These are phyloP conservation scores for Podospora anserina DNA, from an alignment of 495 filamentous ascomycete species.

Conservation along the genomic window DNA sequence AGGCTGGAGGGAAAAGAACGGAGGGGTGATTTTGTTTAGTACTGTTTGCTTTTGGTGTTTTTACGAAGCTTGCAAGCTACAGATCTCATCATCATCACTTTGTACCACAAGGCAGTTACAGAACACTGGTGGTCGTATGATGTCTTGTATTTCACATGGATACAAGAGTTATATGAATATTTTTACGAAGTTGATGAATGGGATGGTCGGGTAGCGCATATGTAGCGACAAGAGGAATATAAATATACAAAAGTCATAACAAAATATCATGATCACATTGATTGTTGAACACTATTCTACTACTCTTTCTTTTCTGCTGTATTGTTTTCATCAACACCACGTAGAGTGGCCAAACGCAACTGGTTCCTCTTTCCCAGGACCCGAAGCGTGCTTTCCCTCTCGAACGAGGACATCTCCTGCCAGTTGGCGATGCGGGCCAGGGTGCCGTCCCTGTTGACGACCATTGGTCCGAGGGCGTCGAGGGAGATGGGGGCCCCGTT, in stretches of 20 bases:
- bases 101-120: too few species aligned
- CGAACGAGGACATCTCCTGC: conserved; percentile 61
- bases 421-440: conserved; percentile 65
- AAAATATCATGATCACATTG: too few species aligned
- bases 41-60: background rate
- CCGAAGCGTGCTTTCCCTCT: conserved; percentile 59
- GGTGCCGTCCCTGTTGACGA: conserved; percentile 65
- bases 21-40: background rate
- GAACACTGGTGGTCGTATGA: too few species aligned
- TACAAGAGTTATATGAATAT: too few species aligned
- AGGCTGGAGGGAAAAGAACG: background rate
- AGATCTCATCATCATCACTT: background rate
- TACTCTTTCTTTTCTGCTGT: background rate
- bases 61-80: background rate
- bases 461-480: conserved; percentile 62
- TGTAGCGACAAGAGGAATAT: too few species aligned
- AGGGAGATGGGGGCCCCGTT: conserved; percentile 50
- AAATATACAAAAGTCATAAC: too few species aligned
- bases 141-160: too few species aligned
- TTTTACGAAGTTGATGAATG: too few species aligned
- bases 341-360: conserved; percentile 54
- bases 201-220: too few species aligned
- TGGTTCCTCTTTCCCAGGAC: conserved; percentile 64
- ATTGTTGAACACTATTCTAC: background rate
- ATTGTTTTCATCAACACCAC: conserved; percentile 18